phyloP scores from a whole-genome alignment of 345 rosid species.

The Populus davidiana region DNA sequence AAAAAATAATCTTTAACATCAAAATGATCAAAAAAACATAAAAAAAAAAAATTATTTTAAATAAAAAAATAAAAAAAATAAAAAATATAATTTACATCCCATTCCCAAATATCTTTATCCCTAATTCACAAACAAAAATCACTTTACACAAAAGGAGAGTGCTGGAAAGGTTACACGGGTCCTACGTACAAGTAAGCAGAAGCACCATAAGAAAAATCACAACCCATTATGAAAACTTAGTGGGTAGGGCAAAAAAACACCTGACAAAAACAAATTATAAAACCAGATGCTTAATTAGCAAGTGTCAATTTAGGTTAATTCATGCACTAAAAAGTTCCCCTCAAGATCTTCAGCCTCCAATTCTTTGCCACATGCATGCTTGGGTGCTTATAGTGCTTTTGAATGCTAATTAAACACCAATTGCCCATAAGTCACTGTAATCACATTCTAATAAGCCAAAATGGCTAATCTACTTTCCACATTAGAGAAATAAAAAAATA shows the following conservation, averaged over 20 bases:
- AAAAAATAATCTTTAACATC: too few species aligned
- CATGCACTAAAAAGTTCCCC: too few species aligned
- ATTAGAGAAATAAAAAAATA: neutral
- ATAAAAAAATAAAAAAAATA: too few species aligned
- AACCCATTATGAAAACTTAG: neutral
- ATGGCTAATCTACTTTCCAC: constrained; percentile 18
- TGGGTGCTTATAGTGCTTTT: neutral
- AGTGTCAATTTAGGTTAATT: neutral
- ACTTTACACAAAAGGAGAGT: constrained; percentile 3
- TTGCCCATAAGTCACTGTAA: neutral
- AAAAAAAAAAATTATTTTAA: too few species aligned
- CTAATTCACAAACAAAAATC: neutral
- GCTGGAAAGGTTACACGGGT: neutral
- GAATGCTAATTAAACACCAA: neutral
- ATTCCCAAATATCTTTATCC: neutral
- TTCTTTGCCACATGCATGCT: neutral
- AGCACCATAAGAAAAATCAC: neutral
- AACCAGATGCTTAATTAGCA: too few species aligned
- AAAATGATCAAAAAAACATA: too few species aligned
- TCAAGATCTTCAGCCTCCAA: neutral
- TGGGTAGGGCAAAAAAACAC: neutral
- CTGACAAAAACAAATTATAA: neutral
- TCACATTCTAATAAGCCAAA: constrained; percentile 12
- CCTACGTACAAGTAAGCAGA: constrained; percentile 7
- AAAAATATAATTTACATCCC: too few species aligned